phyloP scores from a whole-genome alignment of 345 rosid species.

The Murraya koenigii region DNA sequence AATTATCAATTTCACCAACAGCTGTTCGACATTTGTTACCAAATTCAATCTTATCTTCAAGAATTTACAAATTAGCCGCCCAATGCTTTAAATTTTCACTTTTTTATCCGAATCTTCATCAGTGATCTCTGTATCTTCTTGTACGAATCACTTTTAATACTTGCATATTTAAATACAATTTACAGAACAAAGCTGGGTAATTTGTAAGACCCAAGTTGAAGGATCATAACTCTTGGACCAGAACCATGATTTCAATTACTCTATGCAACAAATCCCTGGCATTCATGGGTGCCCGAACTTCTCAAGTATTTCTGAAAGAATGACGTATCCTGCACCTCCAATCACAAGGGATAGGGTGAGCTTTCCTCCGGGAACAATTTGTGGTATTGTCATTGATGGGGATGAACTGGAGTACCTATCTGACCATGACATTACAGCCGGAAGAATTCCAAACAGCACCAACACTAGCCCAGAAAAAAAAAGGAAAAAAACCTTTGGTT shows the following conservation, averaged over 20 bases:
- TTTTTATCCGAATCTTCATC: too few relatives aligned
- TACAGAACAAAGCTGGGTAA: too few relatives aligned
- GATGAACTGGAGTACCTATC: slow-evolving; percentile 60
- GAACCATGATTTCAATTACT: too few relatives aligned
- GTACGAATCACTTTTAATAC: too few relatives aligned
- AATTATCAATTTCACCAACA: too few relatives aligned
- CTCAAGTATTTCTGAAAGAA: slow-evolving; percentile 55
- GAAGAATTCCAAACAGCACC: slow-evolving; percentile 78
- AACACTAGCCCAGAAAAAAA: slow-evolving; percentile 41
- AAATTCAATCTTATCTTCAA: too few relatives aligned
- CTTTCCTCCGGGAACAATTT: slow-evolving; percentile 76
- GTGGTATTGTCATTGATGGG: slow-evolving; percentile 26
- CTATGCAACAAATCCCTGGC: not conserved
- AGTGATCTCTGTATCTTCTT: too few relatives aligned
- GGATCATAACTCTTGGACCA: not conserved
- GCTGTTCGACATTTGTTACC: too few relatives aligned
- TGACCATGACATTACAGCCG: slow-evolving; percentile 97
- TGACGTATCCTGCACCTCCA: slow-evolving; percentile 58
- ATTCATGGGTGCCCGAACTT: slow-evolving; percentile 22
- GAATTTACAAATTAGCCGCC: too few relatives aligned
- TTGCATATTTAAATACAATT: too few relatives aligned
- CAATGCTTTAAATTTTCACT: too few relatives aligned
- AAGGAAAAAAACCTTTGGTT: not conserved
- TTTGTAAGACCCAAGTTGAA: too few relatives aligned
- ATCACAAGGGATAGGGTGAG: slow-evolving; percentile 55